These are phyloP conservation scores for Huntiella decipiens DNA, from an alignment of 2,329 filamentous ascomycete genomes.

Conservation along the genomic window DNA sequence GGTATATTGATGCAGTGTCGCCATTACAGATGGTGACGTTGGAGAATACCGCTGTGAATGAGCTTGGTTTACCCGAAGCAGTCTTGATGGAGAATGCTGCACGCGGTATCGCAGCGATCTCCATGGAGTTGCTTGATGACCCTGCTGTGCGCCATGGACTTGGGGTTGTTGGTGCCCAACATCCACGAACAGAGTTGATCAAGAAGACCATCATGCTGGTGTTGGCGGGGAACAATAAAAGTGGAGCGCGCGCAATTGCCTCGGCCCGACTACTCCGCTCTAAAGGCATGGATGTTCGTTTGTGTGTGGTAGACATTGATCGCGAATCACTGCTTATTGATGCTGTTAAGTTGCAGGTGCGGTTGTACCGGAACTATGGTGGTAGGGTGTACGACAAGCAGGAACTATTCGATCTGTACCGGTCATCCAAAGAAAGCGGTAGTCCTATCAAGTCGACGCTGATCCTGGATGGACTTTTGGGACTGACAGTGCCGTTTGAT, in stretches of 20 bases:
- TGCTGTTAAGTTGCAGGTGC: slow-evolving; percentile 60
- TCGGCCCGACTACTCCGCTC: slow-evolving; percentile 75
- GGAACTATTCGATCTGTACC: slow-evolving; percentile 41
- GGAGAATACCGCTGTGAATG: slow-evolving; percentile 75
- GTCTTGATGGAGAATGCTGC: slow-evolving; percentile 86
- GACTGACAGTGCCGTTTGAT: slow-evolving; percentile 73
- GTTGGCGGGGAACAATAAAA: slow-evolving; percentile 89
- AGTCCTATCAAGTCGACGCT: slow-evolving; percentile 40
- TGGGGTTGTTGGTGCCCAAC: slow-evolving; percentile 21
- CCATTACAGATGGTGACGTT: slow-evolving; percentile 79
- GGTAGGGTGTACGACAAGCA: slow-evolving; percentile 48
- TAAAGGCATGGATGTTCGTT: slow-evolving; percentile 59
- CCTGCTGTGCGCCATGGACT: slow-evolving; percentile 38
- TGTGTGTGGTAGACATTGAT: slow-evolving; percentile 73
- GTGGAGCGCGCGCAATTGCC: slow-evolving; percentile 65
- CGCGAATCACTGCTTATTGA: slow-evolving; percentile 65
- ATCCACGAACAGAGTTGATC: slow-evolving; percentile 15
- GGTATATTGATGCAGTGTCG: slow-evolving; percentile 42
- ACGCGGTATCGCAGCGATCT: slow-evolving; percentile 70
- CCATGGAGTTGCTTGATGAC: slow-evolving; percentile 47
- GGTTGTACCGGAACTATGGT: slow-evolving; percentile 67
- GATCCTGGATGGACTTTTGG: slow-evolving; percentile 76
- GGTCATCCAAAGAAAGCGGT: slow-evolving; percentile 21
- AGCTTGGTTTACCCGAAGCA: slow-evolving; percentile 71
- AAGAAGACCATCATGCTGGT: slow-evolving; percentile 39